phyloP scores from a whole-genome alignment of 495 filamentous ascomycete species.

The Jackrogersella multiformis region DNA sequence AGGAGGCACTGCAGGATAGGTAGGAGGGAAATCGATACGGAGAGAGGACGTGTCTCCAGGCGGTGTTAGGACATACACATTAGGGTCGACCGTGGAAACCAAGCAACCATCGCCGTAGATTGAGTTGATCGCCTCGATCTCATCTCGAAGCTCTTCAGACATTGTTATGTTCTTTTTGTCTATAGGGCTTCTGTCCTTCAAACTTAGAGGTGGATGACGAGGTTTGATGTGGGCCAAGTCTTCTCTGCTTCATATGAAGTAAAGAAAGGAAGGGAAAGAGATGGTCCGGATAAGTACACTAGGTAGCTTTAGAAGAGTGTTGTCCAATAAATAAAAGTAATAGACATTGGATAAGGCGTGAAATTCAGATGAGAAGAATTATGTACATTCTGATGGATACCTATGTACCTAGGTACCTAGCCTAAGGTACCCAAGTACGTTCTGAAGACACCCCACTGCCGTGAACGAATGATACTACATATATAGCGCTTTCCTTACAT shows the following conservation, averaged over 20 bases:
- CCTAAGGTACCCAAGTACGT: too few species aligned
- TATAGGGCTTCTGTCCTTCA: neutral
- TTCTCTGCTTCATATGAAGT: too few species aligned
- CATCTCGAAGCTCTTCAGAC: constrained; percentile 82
- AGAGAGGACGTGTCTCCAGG: constrained; percentile 62
- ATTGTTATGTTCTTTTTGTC: constrained; percentile 50
- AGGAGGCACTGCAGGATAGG: constrained; percentile 78
- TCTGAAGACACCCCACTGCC: constrained; percentile 1
- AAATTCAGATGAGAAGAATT: too few species aligned
- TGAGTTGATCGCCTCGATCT: constrained; percentile 89
- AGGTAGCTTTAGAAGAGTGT: too few species aligned
- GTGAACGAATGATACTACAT: neutral
- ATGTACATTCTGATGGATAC: too few species aligned
- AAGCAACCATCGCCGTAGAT: constrained; percentile 84
- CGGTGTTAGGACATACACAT: constrained; percentile 62
- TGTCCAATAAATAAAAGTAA: too few species aligned
- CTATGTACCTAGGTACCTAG: too few species aligned
- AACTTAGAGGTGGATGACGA: too few species aligned
- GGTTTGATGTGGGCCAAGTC: too few species aligned
- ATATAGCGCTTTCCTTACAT: neutral
- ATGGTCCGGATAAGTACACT: too few species aligned
- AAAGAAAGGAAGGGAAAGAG: too few species aligned
- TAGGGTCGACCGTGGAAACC: constrained; percentile 42
- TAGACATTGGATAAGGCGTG: too few species aligned
- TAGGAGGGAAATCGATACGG: constrained; percentile 70